Base-by-base conservation (phyloP, 208 protist species). In the Crithidia brevicula region DNA sequence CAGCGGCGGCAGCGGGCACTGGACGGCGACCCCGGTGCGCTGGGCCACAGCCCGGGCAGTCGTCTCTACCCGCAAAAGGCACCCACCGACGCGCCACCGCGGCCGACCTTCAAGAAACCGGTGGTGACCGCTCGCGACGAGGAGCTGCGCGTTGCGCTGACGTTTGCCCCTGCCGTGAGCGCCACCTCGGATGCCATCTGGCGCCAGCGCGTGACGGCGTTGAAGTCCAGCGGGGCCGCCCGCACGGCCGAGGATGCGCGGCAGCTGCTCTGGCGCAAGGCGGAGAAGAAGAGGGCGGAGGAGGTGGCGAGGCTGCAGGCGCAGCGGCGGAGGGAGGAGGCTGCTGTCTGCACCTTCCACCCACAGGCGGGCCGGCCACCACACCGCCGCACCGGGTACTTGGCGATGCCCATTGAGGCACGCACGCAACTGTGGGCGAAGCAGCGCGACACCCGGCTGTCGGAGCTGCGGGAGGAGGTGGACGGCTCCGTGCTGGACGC, bases 281-380 rank as follows among this genome's bases (percentile, higher is more conserved):
- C 84, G 33, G 72, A 89, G 58, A 67, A 75, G 53, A 81, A 77
- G 15, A 80, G 63, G 23, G 77, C 81, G 49, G 79, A 77, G 15
- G 80, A 81, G 38, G 42, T 81, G 30, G 43, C 52, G 20, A 67
- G 56, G 36, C 8, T 69, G 16, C 77, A 68, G 8, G 77, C 43
- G 11, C 28, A 80, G 77, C 47, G 66, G 27, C 70, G 58, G 28
- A 23, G 22, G n/a, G 60, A 77, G 52, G 79, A 82, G 59, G 61
- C 78, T 33, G 61, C 38, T 33, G 87, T 79, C 61, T 93, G 87
- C 72, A 90, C 84, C 38, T 93, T 93, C 71, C 69, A 69, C 16
- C 87, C 87, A 2, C 79, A 72, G 51, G 67, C 85, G 5, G 84
- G 83, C n/a, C 74, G 87, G 0, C 71, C 82, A 7, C 82, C 84